Base-by-base conservation (phyloP, 495 filamentous ascomycete species). In the Chlorociboria aeruginascens region DNA sequence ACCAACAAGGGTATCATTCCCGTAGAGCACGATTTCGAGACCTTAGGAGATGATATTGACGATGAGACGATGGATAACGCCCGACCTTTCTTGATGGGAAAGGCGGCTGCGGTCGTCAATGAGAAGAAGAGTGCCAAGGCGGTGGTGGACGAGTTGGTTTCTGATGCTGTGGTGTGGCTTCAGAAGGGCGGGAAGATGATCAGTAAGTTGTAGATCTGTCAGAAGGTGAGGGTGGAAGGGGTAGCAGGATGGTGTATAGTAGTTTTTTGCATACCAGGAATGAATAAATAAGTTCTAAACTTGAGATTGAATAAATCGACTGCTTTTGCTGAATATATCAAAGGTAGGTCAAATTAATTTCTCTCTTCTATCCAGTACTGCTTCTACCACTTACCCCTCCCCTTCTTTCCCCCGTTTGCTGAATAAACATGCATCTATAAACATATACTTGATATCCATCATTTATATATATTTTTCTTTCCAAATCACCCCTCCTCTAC, bases 61-160 rank as follows among this genome's bases (percentile, higher is more conserved):
- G 39, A 47, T 8, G 88, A 96, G 32, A 78, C 81, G 28, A 78
- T 98, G 70, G 92, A 97, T 60, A 86, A 86, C 61, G 89, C 88
- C 53, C 78, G 87, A 29, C 92, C 92, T 11, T 94, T 78, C 73
- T 62, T 98, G 55, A 97, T 98, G 90, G 92, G 92, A 57, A 92
- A 97, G 71, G 92, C 87, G 33, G 83, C 92, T 17, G 89, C 92
- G 20, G 86, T 96, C 7, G 83, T 89, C 41, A 89, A 89, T 57
- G 88, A 97, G 67, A 85, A 82, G 76, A 93, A 93, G 79, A 64
- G 77, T 35, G 92, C 92, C 48, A 95, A 92, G 78, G 83, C 63
- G 3, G 88, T 98, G 54, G 83, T 98, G 40, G 90, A 98, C 61
- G 92, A 98, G 69, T 84, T 98, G 60, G 81, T 97, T 43, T 63